Percentiles rank a stretch among this genome's conserved stretches.
Conservation (phyloP, 148 eudicot species). For the Rhododendron mucronatum region DNA sequence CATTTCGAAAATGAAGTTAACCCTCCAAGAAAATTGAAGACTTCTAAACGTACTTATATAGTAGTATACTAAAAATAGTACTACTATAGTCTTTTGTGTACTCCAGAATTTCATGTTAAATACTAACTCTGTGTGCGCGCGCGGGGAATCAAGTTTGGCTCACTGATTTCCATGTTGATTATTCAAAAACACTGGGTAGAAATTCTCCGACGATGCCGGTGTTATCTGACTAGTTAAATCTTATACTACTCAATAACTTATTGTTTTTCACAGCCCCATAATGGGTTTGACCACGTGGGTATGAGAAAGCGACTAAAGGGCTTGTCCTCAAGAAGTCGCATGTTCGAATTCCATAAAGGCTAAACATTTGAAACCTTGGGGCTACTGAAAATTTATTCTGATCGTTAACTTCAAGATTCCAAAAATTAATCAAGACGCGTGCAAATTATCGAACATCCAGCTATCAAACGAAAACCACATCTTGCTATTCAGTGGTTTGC, state of each 20-base stretch:
- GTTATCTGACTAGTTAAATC: not conserved
- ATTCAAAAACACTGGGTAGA: not conserved
- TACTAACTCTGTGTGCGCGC: no score
- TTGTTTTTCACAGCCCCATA: not conserved
- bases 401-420: no score
- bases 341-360: not conserved
- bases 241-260: not conserved
- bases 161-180: not conserved
- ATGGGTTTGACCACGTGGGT: no score
- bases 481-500: no score
- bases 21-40: not conserved
- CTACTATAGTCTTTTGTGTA: not conserved
- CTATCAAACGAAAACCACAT: no score
- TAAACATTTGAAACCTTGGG: no score
- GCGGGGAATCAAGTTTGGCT: not conserved
- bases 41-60: not conserved
- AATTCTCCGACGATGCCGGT: not conserved
- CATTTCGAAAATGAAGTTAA: not conserved
- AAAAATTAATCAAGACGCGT: no score
- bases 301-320: not conserved
- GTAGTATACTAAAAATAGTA: no score
- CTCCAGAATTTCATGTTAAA: not conserved
- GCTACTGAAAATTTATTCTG: fast-evolving
- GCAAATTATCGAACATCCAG: not conserved
- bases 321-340: no score